A percentile compares a stretch with the other conserved stretches of the same genome.
These are phyloP conservation scores for Quercus tomentella DNA, from an alignment of 331 rosid species.

Conservation along the genomic window DNA sequence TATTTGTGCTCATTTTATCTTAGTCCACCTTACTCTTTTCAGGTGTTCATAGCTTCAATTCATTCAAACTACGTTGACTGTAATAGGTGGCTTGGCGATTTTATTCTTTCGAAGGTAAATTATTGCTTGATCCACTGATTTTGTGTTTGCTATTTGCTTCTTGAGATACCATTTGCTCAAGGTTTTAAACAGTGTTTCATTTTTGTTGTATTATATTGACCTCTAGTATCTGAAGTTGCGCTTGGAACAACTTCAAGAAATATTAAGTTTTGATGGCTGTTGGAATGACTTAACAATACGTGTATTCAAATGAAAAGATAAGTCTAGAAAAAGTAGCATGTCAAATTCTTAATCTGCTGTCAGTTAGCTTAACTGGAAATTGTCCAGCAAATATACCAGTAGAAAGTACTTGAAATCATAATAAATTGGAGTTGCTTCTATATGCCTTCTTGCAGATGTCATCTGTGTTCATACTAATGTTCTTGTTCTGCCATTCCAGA, in stretches of 20 bases:
- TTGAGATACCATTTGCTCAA: not conserved
- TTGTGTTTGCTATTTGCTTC: not conserved
- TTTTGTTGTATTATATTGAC: not conserved
- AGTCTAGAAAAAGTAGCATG: not conserved
- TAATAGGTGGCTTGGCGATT: conserved; percentile 96
- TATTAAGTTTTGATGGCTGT: not conserved
- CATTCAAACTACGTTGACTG: conserved; percentile 99
- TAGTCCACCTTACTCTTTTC: conserved; percentile 31
- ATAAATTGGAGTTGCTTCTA: not conserved
- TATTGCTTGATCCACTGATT: conserved; percentile 14
- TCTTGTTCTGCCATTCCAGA: conserved; percentile 42
- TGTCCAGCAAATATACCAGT: not conserved
- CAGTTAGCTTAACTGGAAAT: not conserved
- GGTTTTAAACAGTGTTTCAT: not conserved
- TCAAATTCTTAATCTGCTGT: not conserved
- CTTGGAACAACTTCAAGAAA: not conserved
- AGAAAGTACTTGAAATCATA: not conserved
- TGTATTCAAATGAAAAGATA: not conserved
- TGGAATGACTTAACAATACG: not conserved
- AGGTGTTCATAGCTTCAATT: conserved; percentile 75
- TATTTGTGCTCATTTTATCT: not conserved
- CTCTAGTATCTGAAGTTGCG: not conserved
- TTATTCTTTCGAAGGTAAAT: conserved; percentile 89
- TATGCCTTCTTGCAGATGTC: not conserved
- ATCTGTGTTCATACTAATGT: conserved; percentile 9